A percentile compares a stretch with the other conserved stretches of the same genome.
Conservation (phyloP, 2,329 filamentous ascomycete species). For the Neospermospora avenae region DNA sequence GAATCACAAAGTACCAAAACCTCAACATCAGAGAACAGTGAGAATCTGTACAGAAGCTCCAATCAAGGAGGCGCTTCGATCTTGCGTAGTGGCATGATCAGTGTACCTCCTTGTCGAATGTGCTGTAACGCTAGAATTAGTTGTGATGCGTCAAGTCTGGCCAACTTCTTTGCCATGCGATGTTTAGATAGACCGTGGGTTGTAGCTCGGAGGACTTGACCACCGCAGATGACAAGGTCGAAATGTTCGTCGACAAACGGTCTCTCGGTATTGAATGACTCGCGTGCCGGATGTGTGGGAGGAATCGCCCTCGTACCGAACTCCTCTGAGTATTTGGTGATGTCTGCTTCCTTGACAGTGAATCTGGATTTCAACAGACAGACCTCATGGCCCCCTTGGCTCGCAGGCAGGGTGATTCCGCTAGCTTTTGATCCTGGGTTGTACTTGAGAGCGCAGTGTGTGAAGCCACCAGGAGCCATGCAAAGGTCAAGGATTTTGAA, state of each 20-base stretch:
- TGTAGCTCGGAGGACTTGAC: slow-evolving; percentile 27
- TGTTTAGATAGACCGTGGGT: slow-evolving; percentile 25
- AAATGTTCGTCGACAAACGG: slow-evolving; percentile 27
- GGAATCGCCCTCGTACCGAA: background rate
- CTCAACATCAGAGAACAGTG: slow-evolving; percentile 9
- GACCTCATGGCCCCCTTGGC: slow-evolving; percentile 26
- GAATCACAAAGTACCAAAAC: slow-evolving; percentile 22
- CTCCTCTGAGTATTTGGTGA: slow-evolving; percentile 23
- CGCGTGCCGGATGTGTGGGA: slow-evolving; percentile 15
- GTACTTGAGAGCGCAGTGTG: slow-evolving; percentile 11
- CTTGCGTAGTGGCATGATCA: slow-evolving; percentile 19
- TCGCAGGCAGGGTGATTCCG: slow-evolving; percentile 23
- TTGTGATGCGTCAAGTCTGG: slow-evolving; percentile 23
- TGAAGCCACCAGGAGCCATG: slow-evolving; percentile 24
- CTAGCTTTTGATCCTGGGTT: slow-evolving; percentile 12
- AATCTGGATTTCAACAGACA: slow-evolving; percentile 8
- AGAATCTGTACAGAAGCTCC: slow-evolving; percentile 13
- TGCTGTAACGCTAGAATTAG: slow-evolving; percentile 28
- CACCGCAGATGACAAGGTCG: slow-evolving; percentile 31
- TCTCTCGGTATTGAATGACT: slow-evolving; percentile 12
- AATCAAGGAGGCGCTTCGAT: slow-evolving; percentile 11
- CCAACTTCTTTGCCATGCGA: slow-evolving; percentile 18
- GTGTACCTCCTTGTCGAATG: slow-evolving; percentile 16
- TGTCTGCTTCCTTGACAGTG: slow-evolving; percentile 8
- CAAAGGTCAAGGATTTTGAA: slow-evolving; percentile 31